Evolutionary conservation across 2,329 filamentous ascomycete species (phyloP).

Genomic region (Coniochaeta prunicola): DNA sequence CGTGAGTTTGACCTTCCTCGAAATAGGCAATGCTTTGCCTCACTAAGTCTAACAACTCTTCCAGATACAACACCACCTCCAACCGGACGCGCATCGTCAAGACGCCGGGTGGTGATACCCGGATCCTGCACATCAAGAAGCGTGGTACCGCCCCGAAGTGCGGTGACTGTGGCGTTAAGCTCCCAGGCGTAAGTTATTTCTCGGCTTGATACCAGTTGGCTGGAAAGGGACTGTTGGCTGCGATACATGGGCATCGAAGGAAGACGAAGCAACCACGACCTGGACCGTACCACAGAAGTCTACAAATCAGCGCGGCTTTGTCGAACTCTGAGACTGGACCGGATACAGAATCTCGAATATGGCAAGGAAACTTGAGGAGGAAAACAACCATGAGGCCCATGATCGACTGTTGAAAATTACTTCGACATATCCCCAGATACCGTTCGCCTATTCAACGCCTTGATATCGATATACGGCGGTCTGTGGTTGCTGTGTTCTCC

Average conservation of each 20-base stretch:
- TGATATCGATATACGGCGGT: not conserved
- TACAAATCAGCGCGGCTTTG: not conserved
- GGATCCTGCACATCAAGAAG: constrained; percentile 99
- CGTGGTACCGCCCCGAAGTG: constrained; percentile 96
- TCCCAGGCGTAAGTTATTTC: constrained; percentile 79
- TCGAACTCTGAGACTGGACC: not conserved
- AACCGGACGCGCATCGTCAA: constrained; percentile 95
- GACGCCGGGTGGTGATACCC: constrained; percentile 92
- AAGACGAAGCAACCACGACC: not conserved
- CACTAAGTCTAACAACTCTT: constrained; percentile 9
- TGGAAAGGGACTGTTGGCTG: not conserved
- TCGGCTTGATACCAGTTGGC: constrained; percentile 4
- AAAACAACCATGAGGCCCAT: too few species aligned
- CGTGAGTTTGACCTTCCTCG: constrained; percentile 46
- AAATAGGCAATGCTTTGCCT: not conserved
- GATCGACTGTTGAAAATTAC: too few species aligned
- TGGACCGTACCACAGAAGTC: not conserved
- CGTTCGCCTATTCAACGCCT: not conserved
- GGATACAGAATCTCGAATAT: too few species aligned
- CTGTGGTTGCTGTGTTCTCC: not conserved
- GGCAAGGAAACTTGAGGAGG: too few species aligned
- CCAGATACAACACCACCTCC: constrained; percentile 94
- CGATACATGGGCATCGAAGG: not conserved
- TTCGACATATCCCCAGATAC: too few species aligned
- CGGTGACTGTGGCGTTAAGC: constrained; percentile 97